Evolutionary conservation across 805 yeast genomes (phyloP).

Genomic region (Saturnispora besseyi): DNA sequence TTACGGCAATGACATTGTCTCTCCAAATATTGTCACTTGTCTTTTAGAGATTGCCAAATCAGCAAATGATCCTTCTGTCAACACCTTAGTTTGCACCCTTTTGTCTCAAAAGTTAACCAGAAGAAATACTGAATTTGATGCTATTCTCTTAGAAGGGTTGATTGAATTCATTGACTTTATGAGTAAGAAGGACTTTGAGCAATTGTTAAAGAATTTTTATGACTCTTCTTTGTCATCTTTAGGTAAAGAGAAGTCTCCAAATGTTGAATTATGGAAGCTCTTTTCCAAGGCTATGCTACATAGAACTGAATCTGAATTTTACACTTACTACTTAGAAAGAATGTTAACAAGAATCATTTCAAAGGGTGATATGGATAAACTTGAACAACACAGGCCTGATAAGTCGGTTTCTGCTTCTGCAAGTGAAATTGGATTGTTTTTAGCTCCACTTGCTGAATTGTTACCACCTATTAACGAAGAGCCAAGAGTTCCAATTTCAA

Average conservation of each 20-base stretch:
- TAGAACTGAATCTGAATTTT: slow-evolving; percentile 36
- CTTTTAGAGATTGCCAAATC: slow-evolving; percentile 55
- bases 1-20: slow-evolving; percentile 29
- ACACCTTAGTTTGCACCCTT: slow-evolving; percentile 70
- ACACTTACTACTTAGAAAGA: slow-evolving; percentile 51
- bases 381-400: slow-evolving; percentile 72
- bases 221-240: slow-evolving; percentile 38
- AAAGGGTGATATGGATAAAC: slow-evolving; percentile 68
- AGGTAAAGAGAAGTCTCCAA: slow-evolving; percentile 24
- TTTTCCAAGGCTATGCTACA: slow-evolving; percentile 32
- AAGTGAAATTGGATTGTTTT: slow-evolving; percentile 50
- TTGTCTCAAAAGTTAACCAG: slow-evolving; percentile 62
- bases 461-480: slow-evolving; percentile 48
- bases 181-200: slow-evolving; percentile 56
- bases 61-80: slow-evolving; percentile 63
- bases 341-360: slow-evolving; percentile 57
- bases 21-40: slow-evolving; percentile 61
- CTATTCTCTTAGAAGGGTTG: slow-evolving; percentile 50
- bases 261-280: slow-evolving; percentile 37
- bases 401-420: slow-evolving; percentile 62
- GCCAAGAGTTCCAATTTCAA: slow-evolving; percentile 38
- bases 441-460: slow-evolving; percentile 68
- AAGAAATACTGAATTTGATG: slow-evolving; percentile 44
- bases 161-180: slow-evolving; percentile 53
- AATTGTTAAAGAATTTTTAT: slow-evolving; percentile 51